These are phyloP conservation scores for Fusarium pseudoanthophilum DNA, from an alignment of 2,329 filamentous ascomycete genomes.

Conservation along the genomic window DNA sequence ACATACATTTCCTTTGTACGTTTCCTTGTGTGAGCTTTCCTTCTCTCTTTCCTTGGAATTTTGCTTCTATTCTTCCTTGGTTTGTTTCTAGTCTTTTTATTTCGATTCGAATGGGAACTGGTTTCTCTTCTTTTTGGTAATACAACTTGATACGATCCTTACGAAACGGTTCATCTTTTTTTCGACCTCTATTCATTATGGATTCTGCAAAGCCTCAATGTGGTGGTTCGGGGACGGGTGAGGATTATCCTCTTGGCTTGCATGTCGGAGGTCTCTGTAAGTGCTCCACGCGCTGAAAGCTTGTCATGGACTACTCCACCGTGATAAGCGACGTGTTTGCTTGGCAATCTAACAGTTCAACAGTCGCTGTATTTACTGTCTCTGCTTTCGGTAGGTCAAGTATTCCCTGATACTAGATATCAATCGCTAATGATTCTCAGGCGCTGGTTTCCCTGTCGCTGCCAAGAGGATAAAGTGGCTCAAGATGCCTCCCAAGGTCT, in stretches of 20 bases:
- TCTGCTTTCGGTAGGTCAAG: constrained; percentile 41
- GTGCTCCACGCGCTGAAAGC: neutral
- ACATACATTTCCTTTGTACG: constrained; percentile 15
- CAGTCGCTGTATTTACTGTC: constrained; percentile 45
- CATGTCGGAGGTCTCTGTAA: constrained; percentile 48
- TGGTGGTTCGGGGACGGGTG: constrained; percentile 19
- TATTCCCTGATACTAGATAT: fast-evolving
- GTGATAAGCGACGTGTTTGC: neutral
- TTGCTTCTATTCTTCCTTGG: neutral
- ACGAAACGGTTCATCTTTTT: neutral
- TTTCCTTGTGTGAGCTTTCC: constrained; percentile 6
- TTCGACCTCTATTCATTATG: neutral
- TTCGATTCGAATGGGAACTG: constrained; percentile 8
- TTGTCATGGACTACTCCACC: constrained; percentile 2
- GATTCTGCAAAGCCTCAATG: constrained; percentile 45
- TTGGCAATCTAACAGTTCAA: neutral
- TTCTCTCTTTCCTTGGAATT: neutral
- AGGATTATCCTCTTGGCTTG: constrained; percentile 43
- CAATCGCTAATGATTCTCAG: constrained; percentile 34
- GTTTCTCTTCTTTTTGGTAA: neutral
- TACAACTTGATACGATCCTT: neutral
- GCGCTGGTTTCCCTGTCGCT: constrained; percentile 63
- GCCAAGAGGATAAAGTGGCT: constrained; percentile 68
- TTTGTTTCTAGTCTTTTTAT: neutral
- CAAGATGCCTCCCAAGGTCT: constrained; percentile 65